Evolutionary conservation across 2,329 filamentous ascomycete genomes (phyloP), one percentile per base, ranked within the genome.

Genomic region (Cryphonectria radicalis): DNA sequence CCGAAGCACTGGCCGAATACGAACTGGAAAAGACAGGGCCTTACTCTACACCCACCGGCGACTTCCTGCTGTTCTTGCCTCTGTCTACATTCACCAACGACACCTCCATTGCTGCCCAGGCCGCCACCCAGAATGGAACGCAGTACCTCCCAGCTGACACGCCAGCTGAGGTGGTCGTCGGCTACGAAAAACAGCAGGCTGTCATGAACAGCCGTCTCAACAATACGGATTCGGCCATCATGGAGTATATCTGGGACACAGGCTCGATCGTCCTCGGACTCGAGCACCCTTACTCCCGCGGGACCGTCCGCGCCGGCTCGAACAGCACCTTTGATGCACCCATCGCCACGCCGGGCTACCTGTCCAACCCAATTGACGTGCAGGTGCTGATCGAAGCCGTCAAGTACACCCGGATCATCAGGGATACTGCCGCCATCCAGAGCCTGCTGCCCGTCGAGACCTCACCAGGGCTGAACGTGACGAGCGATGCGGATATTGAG

Each of bases 341-440:
- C 82, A 35, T 84, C 82, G 66, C 88, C 81, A 79, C 84, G 85
- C 76, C 74, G 70, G 77, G 80, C 63, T 75, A 78, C 19, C 75
- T 81, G 72, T 83, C 81, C 35, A 81, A 88, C 74, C 85, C 87
- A 13, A 81, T 87, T 60, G 88, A 90, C 73, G 77, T 86, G 50
- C 84, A 84, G 74, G 82, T 82, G 28, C 83, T 87, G 63, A 78
- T 77, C 35, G 77, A 78, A 53, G 79, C 82, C 8, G 75, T 82
- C 4, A 81, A 81, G 37, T 82, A 81, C 73, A 79, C 81, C 25
- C 79, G 81, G 0, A 78, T 77, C 46, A 59, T 71, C 55, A 50
- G 70, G 67, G 46, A 75, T 37, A 77, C 80, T 57, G 78, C 79
- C 1, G 74, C 77, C 3, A 79, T 82, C 73, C 75, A 76, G 46